A percentile compares a stretch with the other conserved stretches of the same genome.
Conservation (phyloP, 1,139 yeast species). For the Lodderomyces oxycetoniae region DNA sequence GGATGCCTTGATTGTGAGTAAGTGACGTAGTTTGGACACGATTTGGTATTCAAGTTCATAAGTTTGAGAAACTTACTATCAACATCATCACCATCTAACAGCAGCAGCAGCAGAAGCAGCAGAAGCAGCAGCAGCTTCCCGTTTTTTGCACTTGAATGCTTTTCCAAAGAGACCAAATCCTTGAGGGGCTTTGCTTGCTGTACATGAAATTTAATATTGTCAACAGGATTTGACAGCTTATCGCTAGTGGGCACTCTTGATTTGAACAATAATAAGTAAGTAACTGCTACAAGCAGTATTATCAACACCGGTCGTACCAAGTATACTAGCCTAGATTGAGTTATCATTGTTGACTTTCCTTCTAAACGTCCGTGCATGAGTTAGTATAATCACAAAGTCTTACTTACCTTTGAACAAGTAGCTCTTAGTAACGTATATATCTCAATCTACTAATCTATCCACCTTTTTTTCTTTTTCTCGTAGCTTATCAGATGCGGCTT, state of each 20-base stretch:
- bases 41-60: constrained; percentile 19
- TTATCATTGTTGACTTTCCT: no score
- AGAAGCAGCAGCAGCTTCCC: no score
- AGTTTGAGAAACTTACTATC: constrained; percentile 8
- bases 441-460: no score
- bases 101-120: no score
- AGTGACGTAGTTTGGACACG: constrained; percentile 41
- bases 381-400: no score
- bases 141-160: no score
- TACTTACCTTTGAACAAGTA: no score
- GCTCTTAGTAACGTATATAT: no score
- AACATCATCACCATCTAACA: background rate
- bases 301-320: background rate
- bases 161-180: no score
- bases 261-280: background rate
- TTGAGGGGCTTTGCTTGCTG: background rate
- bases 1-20: constrained; percentile 41
- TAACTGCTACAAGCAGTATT: background rate
- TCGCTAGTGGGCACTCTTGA: background rate
- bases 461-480: no score
- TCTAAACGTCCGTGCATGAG: no score
- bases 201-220: constrained; percentile 1
- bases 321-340: background rate
- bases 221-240: constrained; percentile 1
- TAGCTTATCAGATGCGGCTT: no score